Base-by-base conservation (phyloP, 148 eudicot species). In the Rhododendron kiyosumense region DNA sequence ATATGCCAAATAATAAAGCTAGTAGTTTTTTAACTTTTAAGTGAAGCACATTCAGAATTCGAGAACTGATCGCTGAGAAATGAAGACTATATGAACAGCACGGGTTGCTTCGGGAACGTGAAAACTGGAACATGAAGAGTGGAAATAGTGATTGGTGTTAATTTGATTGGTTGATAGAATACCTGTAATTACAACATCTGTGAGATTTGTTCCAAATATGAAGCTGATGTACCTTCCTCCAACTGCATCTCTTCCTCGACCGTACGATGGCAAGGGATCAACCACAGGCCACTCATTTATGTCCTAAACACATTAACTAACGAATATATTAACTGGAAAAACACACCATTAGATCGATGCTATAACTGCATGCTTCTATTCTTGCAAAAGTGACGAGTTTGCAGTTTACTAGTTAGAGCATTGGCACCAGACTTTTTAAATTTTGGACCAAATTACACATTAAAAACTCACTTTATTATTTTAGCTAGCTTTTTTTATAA, bases 151-250 rank as follows among this genome's bases (percentile, higher is more conserved):
- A n/a, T 65, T 18, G 63, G 63, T 57, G 63, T 57, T 20, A 57
- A 57, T 57, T 57, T 57, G 78, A 5, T 76, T 24, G 52, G 51
- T 75, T 78, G 63, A 28, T 5, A 51, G n/a, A 30, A 49, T 89
- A 95, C 99, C 99, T 85, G 99, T 95, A 24, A 96, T 87, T 9
- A 95, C 88, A 57, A 96, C 97, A 86, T 96, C 99, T 51, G 97
- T 96, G 83, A 96, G 96, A 84, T 96, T 96, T 79, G 92, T 89
- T 30, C 99, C 98, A 74, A 90, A 89, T 69, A 96, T 91, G 74
- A 96, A 92, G 84, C 99, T 96, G 75, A 87, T 87, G 84, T 90
- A 96, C 86, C 99, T 89, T 84, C 96, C 93, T 26, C 96, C 97
- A 5, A 89, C 87, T 3, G 93, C 90, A 76, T 96, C 99, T 85